Evolutionary conservation across 768 basidiomycete genomes (phyloP), one percentile per base, ranked within the genome.

Genomic region (Lactarius tabidus): DNA sequence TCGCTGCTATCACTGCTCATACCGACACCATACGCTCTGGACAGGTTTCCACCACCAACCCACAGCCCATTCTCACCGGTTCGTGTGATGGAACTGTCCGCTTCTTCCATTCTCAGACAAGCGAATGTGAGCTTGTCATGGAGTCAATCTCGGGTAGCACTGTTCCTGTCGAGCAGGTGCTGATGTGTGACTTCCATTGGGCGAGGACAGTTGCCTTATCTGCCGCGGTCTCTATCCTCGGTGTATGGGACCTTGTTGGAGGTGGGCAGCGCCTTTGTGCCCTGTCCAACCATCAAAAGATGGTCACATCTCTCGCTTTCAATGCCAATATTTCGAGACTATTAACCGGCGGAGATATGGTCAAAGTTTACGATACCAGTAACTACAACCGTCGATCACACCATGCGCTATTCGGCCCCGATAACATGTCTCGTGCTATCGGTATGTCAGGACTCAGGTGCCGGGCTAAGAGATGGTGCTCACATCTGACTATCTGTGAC

Each of bases 251-350:
- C 76, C 78, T 99, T 58, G 88, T 95, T 23, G 90, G 91, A 0
- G 93, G 93, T 15, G 93, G 92, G 17, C 85, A 89, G 51, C 98
- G 96, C 76, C 82, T 90, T 3, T 85, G 91, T 55, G 96, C 97
- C 12, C 74, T 98, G 67, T 96, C 94, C 38, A 98, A 98, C 78
- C 97, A 99, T 74, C 96, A 98, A 77, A 99, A 99, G 79, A 95
- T 97, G 3, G 85, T 99, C 62, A 98, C 96, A 0, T 84, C 93
- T 18, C 81, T 97, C 51, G 79, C 93, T 1, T 93, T 95, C 75
- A 88, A 93, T 73, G 72, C 89, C 35, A 82, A 80, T 57, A 86
- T 89, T 31, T 84, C 85, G 69, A 84, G 95, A 41, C 82, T 98
- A 2, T 79, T 99, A 53, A 93, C 93, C 0, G 97, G 94, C 35